Conservation (phyloP, 2,329 filamentous ascomycete species). For the Aureobasidium musti region DNA sequence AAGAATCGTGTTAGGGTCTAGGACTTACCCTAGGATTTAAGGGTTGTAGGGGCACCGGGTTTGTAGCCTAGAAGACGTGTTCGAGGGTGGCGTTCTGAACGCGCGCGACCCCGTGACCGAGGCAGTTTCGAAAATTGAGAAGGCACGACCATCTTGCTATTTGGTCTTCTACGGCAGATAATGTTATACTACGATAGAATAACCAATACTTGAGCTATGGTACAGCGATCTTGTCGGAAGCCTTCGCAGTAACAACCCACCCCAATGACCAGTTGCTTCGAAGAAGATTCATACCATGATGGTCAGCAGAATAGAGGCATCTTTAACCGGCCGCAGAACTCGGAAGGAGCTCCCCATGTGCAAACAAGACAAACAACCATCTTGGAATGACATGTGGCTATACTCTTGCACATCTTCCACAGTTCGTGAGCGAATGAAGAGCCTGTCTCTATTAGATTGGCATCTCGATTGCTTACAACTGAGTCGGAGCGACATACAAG, state of each 20-base stretch:
- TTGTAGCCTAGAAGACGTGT: conserved; percentile 24
- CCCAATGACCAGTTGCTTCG: not conserved
- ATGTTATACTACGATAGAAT: not conserved
- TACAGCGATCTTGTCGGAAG: too few species aligned
- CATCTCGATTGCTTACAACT: not conserved
- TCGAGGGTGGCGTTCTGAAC: not conserved
- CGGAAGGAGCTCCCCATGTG: conserved; percentile 9
- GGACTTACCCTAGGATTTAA: too few species aligned
- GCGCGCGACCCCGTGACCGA: conserved; percentile 20
- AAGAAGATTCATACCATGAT: not conserved
- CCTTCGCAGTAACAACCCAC: not conserved
- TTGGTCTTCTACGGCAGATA: not conserved
- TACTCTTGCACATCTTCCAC: not conserved
- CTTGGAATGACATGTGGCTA: conserved; percentile 21
- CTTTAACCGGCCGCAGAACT: conserved; percentile 5
- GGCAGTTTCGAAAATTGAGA: conserved; percentile 4
- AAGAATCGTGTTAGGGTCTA: too few species aligned
- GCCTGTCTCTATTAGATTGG: not conserved
- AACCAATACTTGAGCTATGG: too few species aligned
- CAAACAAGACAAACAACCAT: conserved; percentile 18
- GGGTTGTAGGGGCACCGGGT: too few species aligned
- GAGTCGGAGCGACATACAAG: not conserved
- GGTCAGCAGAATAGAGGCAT: not conserved
- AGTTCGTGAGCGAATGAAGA: not conserved
- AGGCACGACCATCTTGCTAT: conserved; percentile 1